Percentiles rank a stretch among this genome's conserved stretches.
These are phyloP conservation scores for Domatiomyces catenatus DNA, from an alignment of 2,329 filamentous ascomycete genomes.

Conservation along the genomic window DNA sequence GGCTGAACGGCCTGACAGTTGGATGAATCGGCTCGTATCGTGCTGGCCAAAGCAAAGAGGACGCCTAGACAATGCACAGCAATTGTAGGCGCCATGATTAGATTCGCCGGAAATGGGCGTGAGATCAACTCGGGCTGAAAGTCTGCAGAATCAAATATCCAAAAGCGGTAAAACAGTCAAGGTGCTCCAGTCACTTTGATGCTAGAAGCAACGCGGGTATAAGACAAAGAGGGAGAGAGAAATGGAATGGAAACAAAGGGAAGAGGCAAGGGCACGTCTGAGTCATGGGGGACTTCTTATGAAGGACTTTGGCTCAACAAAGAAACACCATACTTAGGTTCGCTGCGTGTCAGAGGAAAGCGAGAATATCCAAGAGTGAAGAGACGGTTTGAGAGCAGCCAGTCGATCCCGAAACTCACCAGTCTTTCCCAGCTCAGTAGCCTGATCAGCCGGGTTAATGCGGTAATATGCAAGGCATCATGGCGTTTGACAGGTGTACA, in stretches of 20 bases:
- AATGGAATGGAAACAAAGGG: neutral
- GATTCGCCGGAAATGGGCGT: neutral
- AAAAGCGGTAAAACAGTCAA: neutral
- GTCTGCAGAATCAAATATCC: neutral
- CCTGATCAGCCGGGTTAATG: conserved; percentile 4
- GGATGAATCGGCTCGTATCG: conserved; percentile 5
- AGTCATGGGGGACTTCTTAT: neutral
- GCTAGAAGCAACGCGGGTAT: neutral
- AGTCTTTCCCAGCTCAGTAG: conserved; percentile 6
- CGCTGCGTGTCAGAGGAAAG: neutral
- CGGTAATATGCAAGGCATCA: neutral
- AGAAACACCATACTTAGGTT: neutral
- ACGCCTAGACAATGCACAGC: neutral
- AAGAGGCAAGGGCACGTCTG: neutral
- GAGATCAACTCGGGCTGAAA: neutral
- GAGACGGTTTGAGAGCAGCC: conserved; percentile 11
- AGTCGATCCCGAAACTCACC: conserved; percentile 9
- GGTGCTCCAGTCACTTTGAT: neutral
- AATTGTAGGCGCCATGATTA: neutral
- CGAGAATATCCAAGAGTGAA: neutral
- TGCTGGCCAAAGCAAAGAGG: neutral
- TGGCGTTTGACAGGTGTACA: conserved; percentile 3
- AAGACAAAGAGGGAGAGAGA: neutral
- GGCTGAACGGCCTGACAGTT: conserved; percentile 24
- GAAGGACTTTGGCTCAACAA: neutral